Evolutionary conservation across 169 alveolate species (phyloP), one percentile per base, ranked within the genome.

Genomic region (Eimeria brunetti): DNA sequence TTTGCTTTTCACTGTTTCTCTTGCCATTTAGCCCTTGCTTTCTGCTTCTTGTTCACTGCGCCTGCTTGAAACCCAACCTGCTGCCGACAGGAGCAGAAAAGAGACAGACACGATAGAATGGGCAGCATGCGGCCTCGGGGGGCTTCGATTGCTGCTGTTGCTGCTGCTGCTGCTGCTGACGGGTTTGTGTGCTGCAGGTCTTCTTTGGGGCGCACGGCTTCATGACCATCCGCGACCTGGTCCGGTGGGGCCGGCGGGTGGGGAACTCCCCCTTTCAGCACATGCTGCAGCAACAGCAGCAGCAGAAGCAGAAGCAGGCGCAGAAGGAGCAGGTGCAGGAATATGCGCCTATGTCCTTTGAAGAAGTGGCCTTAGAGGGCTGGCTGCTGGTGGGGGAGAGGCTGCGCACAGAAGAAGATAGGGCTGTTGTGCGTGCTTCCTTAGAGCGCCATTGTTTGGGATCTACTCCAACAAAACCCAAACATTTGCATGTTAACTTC

Each of bases 211-310:
- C 97, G 67, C 97, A 97, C 84, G 97, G 93, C 85, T 97, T 99
- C 93, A 99, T 99, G 96, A 99, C 99, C 0, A 98, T 99, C 36
- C 98, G 99, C 95, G 99, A 99, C 96, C 97, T 99, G 81, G 97
- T 99, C n/a, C 98, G 99, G 94, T 99, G 99, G 99, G 99, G 99
- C 16, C 98, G 99, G 71, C 97, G 99, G 64, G 90, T 94, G 18
- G 94, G 94, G 60, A 90, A 96, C 97, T 64, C 98, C 98, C 75
- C 97, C 71, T 91, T 98, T 30, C 96, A 96, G 94, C 97, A 97
- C 94, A 97, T 98, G 90, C 84, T 97, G 33, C 98, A 97, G 11
- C 95, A 97, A 78, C 98, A 97, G 38, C 78, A 85, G 85, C 84
- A 69, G 86, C 84, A 56, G 73, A 41, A 62, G 51, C 56, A 49